phyloP scores from a whole-genome alignment of 2,329 filamentous ascomycete species.

The Aspergillus persii region DNA sequence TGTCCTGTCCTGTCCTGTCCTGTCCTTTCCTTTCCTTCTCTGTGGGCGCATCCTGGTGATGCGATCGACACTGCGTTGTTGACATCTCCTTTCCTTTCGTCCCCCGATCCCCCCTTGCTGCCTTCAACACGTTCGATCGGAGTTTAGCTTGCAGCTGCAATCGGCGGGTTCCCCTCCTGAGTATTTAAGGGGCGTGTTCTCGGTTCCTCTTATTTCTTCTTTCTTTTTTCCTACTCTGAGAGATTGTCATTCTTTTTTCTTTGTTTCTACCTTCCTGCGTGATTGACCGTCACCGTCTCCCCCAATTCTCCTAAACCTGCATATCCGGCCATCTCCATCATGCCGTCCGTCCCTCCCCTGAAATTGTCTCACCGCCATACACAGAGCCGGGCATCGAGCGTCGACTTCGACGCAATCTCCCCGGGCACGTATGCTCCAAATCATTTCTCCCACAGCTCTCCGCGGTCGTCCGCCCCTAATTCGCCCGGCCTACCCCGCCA shows the following conservation, averaged over 20 bases:
- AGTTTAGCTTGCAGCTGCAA: constrained; percentile 4
- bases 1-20: neutral
- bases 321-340: constrained; percentile 16
- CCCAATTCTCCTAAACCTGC: constrained; percentile 4
- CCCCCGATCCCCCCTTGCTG: too few relatives aligned
- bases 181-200: constrained; percentile 1
- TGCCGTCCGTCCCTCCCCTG: constrained; percentile 35
- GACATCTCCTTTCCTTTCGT: constrained; percentile 5
- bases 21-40: neutral
- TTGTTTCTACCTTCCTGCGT: neutral
- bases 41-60: constrained; percentile 18
- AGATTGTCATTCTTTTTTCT: neutral
- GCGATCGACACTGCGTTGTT: constrained; percentile 9
- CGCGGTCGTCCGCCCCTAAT: constrained; percentile 35
- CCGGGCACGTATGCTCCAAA: constrained; percentile 31
- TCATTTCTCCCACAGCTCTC: constrained; percentile 32
- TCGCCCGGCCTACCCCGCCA: constrained; percentile 41
- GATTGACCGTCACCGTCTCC: neutral
- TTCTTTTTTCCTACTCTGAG: neutral
- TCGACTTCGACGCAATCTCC: constrained; percentile 38
- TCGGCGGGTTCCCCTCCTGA: neutral
- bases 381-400: constrained; percentile 31
- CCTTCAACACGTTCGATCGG: neutral
- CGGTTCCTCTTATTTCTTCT: neutral
- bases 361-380: constrained; percentile 39